Percentiles rank a stretch among this genome's conserved stretches.
These are phyloP conservation scores for Bruguiera parviflora DNA, from an alignment of 345 rosid genomes.

Conservation along the genomic window DNA sequence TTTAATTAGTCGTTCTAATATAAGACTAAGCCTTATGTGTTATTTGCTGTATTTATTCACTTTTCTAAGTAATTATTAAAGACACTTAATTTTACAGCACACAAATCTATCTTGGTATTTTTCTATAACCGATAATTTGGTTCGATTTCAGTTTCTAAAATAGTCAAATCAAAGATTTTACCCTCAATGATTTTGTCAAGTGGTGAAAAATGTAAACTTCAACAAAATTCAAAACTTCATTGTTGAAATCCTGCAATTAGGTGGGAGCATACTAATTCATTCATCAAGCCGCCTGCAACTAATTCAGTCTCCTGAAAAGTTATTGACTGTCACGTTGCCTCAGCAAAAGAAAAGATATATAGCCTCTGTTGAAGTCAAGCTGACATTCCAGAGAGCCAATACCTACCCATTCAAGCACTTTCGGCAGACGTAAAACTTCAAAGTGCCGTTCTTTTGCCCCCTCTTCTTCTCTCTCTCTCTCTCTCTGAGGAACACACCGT, in stretches of 20 bases:
- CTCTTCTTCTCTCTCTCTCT: neutral
- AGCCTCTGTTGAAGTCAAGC: neutral
- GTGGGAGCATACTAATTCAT: neutral
- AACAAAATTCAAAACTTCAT: neutral
- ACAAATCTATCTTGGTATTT: no score
- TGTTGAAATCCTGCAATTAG: neutral
- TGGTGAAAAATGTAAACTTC: neutral
- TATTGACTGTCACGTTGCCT: neutral
- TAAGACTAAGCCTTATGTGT: no score
- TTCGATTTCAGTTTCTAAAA: no score
- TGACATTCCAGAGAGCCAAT: neutral
- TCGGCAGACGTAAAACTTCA: neutral
- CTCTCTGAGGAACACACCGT: no score
- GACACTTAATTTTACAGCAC: no score
- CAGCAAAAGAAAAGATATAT: neutral
- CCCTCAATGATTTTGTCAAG: no score
- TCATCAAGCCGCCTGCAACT: neutral
- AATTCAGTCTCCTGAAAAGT: neutral
- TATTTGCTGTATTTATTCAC: no score
- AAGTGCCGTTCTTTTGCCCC: neutral
- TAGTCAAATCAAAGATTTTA: no score
- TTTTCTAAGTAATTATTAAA: no score
- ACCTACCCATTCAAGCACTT: neutral
- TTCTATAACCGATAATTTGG: no score
- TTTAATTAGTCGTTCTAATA: no score